These are phyloP conservation scores for Brassica rapa DNA, from an alignment of 345 rosid species.

Conservation along the genomic window DNA sequence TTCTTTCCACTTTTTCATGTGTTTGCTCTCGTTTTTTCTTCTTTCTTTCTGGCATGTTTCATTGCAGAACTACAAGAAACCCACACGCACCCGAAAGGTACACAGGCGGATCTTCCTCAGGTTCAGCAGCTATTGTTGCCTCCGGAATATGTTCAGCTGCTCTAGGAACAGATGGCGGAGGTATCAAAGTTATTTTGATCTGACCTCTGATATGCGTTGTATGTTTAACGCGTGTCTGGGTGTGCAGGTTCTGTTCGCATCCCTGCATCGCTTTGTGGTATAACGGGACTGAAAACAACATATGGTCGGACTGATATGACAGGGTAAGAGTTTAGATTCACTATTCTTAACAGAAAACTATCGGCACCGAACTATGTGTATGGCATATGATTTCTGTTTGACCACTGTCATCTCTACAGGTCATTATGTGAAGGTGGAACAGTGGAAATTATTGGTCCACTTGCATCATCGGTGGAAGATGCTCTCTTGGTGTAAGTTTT, in stretches of 20 bases:
- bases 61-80: slow-evolving; percentile 83
- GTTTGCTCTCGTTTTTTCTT: neutral
- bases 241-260: slow-evolving; percentile 80
- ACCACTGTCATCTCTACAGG: slow-evolving; percentile 43
- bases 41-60: neutral
- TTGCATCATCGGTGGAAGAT: slow-evolving; percentile 84
- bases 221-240: slow-evolving; percentile 22
- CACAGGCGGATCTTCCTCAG: slow-evolving; percentile 95
- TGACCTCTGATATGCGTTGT: slow-evolving; percentile 3
- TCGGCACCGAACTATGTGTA: neutral
- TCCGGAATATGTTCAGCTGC: slow-evolving; percentile 92
- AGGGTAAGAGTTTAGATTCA: slow-evolving; percentile 52
- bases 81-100: slow-evolving; percentile 84
- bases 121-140: slow-evolving; percentile 91
- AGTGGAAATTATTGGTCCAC: slow-evolving; percentile 83
- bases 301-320: slow-evolving; percentile 72
- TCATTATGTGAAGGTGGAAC: slow-evolving; percentile 72
- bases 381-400: slow-evolving; percentile 7
- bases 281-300: slow-evolving; percentile 85
- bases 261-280: slow-evolving; percentile 83
- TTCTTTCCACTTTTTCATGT: slow-evolving; percentile 1
- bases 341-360: neutral
- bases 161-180: slow-evolving; percentile 97
- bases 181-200: slow-evolving; percentile 42
- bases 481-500: slow-evolving; percentile 70